These are phyloP conservation scores for Zygotorulaspora sp. DNA, from an alignment of 805 yeast species.

Conservation along the genomic window DNA sequence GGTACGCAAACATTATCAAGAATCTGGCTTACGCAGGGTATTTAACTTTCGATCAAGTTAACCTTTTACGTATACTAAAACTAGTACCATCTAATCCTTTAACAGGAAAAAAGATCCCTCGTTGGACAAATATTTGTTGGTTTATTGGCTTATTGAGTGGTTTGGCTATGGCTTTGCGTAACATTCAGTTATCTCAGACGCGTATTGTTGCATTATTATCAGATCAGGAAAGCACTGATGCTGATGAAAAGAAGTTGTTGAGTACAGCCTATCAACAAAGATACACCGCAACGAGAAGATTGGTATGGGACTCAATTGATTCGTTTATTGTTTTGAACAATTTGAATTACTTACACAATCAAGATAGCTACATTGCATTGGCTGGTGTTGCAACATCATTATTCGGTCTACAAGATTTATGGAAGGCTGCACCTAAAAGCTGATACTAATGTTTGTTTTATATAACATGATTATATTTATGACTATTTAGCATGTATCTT, in stretches of 20 bases:
- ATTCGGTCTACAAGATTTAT: constrained; percentile 68
- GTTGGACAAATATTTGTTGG: constrained; percentile 72
- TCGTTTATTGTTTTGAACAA: constrained; percentile 68
- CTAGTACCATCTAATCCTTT: constrained; percentile 50
- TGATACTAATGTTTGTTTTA: no score
- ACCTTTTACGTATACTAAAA: constrained; percentile 45
- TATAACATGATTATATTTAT: no score
- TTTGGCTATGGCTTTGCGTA: constrained; percentile 53
- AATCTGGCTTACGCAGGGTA: constrained; percentile 61
- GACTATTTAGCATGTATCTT: no score
- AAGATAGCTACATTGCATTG: constrained; percentile 77
- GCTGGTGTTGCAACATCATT: constrained; percentile 81
- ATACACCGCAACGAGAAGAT: constrained; percentile 51
- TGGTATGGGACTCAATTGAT: constrained; percentile 75
- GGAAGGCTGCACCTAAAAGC: constrained; percentile 44
- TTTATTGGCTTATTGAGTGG: constrained; percentile 63
- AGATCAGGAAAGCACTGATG: constrained; percentile 40
- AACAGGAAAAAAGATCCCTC: constrained; percentile 47
- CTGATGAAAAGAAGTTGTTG: constrained; percentile 29
- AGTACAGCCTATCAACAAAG: constrained; percentile 43
- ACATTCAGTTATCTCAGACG: constrained; percentile 42
- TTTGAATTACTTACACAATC: constrained; percentile 52
- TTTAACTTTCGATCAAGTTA: constrained; percentile 57
- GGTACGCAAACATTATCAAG: constrained; percentile 38
- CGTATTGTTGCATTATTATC: constrained; percentile 33